These are phyloP conservation scores for Sutorius australiensis DNA, from an alignment of 768 basidiomycete species.

Conservation along the genomic window DNA sequence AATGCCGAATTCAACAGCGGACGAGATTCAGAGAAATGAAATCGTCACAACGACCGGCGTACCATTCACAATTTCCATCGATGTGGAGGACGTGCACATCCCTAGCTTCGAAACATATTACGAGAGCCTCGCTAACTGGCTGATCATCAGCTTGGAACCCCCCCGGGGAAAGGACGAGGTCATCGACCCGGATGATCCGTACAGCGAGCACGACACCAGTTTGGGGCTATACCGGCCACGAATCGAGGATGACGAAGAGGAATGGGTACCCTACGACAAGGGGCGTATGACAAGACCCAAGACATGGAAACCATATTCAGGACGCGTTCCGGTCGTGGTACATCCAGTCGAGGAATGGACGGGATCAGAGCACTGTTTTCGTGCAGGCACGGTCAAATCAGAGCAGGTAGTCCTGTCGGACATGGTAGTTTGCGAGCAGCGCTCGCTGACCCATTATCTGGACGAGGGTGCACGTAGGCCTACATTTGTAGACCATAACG, in stretches of 20 bases:
- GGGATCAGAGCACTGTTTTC: background rate
- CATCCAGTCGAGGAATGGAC: background rate
- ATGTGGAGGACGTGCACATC: slow-evolving; percentile 1
- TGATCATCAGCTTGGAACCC: background rate
- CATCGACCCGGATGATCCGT: slow-evolving; percentile 7
- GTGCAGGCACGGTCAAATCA: background rate
- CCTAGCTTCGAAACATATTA: slow-evolving; percentile 14
- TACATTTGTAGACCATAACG: slow-evolving; percentile 12
- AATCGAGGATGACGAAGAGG: slow-evolving; percentile 16
- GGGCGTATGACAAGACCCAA: background rate
- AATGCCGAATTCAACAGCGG: slow-evolving; percentile 8
- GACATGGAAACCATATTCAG: background rate
- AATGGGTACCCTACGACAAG: slow-evolving; percentile 21
- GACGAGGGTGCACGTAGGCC: slow-evolving; percentile 15
- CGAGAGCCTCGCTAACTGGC: slow-evolving; percentile 6
- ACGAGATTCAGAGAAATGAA: slow-evolving; percentile 1
- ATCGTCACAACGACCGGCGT: slow-evolving; percentile 8
- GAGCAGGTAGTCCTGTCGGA: slow-evolving; percentile 6
- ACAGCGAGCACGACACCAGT: background rate
- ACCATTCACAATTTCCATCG: slow-evolving; percentile 3
- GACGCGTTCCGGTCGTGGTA: background rate
- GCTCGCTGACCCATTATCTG: slow-evolving; percentile 16
- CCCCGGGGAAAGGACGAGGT: background rate
- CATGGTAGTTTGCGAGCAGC: background rate
- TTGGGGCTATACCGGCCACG: background rate